Conservation (phyloP, 1,139 yeast species). For the Eremothecium coryli region DNA sequence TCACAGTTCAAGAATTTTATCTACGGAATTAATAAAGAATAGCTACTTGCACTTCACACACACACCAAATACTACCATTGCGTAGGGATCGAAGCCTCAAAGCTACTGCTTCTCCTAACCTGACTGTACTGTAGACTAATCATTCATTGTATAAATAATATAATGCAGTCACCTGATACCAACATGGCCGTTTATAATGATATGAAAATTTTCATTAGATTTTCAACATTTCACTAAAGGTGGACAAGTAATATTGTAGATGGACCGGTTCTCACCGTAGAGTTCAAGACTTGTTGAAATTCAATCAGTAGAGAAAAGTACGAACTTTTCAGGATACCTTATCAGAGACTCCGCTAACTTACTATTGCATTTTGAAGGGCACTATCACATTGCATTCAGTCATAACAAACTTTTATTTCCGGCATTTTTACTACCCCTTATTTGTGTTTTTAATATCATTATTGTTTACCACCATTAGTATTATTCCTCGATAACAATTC, state of each 20-base stretch:
- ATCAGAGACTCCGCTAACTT: neutral
- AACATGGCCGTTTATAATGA: neutral
- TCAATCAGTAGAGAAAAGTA: too few relatives aligned
- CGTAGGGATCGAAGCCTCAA: too few relatives aligned
- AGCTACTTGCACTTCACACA: too few relatives aligned
- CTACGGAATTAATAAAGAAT: constrained; percentile 38
- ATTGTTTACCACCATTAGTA: neutral
- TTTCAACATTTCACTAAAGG: constrained; percentile 1
- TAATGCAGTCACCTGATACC: neutral
- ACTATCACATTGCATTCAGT: constrained; percentile 5
- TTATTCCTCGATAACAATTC: neutral
- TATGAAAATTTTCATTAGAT: constrained; percentile 5
- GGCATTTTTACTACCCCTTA: constrained; percentile 3
- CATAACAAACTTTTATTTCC: constrained; percentile 5
- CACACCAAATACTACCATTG: too few relatives aligned
- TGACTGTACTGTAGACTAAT: too few relatives aligned
- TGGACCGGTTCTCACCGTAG: too few relatives aligned
- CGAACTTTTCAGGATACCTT: neutral
- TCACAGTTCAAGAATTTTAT: constrained; percentile 41
- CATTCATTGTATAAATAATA: neutral
- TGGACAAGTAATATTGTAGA: constrained; percentile 3
- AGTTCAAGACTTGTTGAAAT: too few relatives aligned
- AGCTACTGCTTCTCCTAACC: too few relatives aligned
- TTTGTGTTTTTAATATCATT: constrained; percentile 1
- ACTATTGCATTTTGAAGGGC: neutral